Percentiles rank a stretch among this genome's conserved stretches.
Evolutionary conservation across 1,139 yeast genomes (phyloP).

Genomic region (Arxiozyma slooffiae): DNA sequence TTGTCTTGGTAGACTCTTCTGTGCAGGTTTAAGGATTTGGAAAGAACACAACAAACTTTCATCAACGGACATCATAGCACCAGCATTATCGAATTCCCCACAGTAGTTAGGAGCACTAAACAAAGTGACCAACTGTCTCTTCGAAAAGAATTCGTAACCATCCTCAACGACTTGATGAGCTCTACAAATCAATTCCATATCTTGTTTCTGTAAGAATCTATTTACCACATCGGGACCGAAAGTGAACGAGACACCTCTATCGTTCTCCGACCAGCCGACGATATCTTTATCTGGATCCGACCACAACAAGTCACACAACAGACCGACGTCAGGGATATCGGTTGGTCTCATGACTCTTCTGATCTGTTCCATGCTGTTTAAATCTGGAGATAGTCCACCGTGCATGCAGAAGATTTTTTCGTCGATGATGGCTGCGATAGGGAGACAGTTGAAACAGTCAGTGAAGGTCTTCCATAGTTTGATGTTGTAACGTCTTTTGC

Average conservation of each 20-base stretch:
- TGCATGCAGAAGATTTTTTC: conserved; percentile 98
- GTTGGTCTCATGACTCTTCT: conserved; percentile 98
- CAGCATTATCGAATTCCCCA: conserved; percentile 97
- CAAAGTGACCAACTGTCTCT: conserved; percentile 88
- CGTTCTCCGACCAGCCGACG: conserved; percentile 97
- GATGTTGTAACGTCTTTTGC: conserved; percentile 93
- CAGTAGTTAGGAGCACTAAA: conserved; percentile 97
- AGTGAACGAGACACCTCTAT: conserved; percentile 94
- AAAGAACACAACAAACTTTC: conserved; percentile 91
- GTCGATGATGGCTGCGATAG: conserved; percentile 95
- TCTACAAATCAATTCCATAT: conserved; percentile 93
- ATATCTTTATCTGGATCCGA: conserved; percentile 97
- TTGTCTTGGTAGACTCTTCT: conserved; percentile 43
- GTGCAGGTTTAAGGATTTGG: conserved; percentile 97
- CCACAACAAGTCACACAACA: conserved; percentile 93
- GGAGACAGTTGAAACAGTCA: conserved; percentile 95
- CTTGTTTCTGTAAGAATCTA: conserved; percentile 88
- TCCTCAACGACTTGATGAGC: conserved; percentile 99
- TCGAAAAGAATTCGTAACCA: conserved; percentile 93
- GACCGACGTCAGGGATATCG: conserved; percentile 94
- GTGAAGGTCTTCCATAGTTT: conserved; percentile 97
- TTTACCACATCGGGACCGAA: conserved; percentile 97
- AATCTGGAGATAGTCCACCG: conserved; percentile 95
- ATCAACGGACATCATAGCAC: conserved; percentile 99
- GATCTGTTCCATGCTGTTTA: conserved; percentile 95